A percentile compares a stretch with the other conserved stretches of the same genome.
Conservation (phyloP, 129 eudicot genomes). For the Tagetes patula region DNA sequence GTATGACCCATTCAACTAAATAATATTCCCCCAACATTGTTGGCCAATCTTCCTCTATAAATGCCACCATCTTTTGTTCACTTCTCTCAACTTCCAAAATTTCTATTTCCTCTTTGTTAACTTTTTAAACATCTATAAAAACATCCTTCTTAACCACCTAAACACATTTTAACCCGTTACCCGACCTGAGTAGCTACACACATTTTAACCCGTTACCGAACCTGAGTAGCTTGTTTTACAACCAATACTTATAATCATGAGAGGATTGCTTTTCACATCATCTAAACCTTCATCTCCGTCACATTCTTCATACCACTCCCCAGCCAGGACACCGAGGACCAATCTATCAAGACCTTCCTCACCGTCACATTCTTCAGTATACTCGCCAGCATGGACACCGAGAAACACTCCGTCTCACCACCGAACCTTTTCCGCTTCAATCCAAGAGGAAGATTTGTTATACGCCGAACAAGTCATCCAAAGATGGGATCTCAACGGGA, state of each 20-base stretch:
- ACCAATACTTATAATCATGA: conserved; percentile 23
- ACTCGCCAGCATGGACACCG: conserved; percentile 27
- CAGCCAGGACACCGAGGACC: too few relatives aligned
- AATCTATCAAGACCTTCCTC: too few relatives aligned
- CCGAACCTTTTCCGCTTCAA: conserved; percentile 38
- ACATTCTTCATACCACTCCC: too few relatives aligned
- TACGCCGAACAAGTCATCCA: conserved; percentile 45
- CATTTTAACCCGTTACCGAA: too few relatives aligned
- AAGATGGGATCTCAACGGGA: conserved; percentile 45
- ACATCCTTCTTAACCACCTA: neutral
- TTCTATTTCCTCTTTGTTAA: neutral
- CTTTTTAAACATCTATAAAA: neutral
- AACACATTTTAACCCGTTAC: too few relatives aligned
- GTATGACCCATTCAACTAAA: neutral
- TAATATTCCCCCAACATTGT: conserved; percentile 17
- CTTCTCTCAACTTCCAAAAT: conserved; percentile 5
- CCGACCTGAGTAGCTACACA: too few relatives aligned
- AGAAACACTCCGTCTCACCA: conserved; percentile 23
- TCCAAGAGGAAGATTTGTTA: conserved; percentile 50
- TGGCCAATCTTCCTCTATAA: conserved; percentile 31
- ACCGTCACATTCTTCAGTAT: conserved; percentile 28
- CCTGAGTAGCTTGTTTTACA: neutral
- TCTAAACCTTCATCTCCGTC: conserved; percentile 37
- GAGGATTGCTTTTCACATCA: conserved; percentile 29
- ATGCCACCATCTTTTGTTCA: conserved; percentile 13